Evolutionary conservation across 1,284 basidiomycete genomes (phyloP), one percentile per base, ranked within the genome.

Genomic region (Pterula multifida): DNA sequence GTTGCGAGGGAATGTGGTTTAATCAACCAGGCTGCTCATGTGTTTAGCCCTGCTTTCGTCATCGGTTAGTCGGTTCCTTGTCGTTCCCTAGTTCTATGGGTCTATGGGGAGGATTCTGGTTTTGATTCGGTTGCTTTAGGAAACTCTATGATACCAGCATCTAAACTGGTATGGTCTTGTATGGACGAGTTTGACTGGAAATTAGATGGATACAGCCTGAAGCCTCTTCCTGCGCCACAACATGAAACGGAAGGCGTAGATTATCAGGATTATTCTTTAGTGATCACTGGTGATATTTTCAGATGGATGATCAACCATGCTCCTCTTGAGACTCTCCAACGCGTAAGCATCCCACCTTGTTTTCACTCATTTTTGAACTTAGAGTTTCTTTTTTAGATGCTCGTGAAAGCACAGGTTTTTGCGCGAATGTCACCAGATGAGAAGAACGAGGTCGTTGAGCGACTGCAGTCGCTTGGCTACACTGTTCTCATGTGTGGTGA

Each of bases 371-470:
- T 19, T 21, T 11, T 45, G 50, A 19, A 6, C 24, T 42, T 45
- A 36, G 55, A 24, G 47, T 49, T 19, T 4, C 24, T 23, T 49
- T 25, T 23, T 35, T 55, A 95, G 90, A 95, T 98, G 92, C 81
- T 99, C n/a, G 90, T 98, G 53, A 96, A 97, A 67, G 83, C 94
- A 2, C 90, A 96, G 61, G 87, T 98, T 49, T 99, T 95, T 63
- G 94, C 96, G 6, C 81, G 96, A 23, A 98, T 99, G 96, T 98
- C 95, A 15, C 96, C 96, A 0, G 96, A 98, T 65, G 96, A 98
- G 70, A 99, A 99, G 71, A 96, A 98, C 60, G 96, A 99, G 64
- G 81, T 98, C 17, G 90, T 99, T 36, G 95, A 98, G 63, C 81
- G 94, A 2, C 73, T 99, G 21, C 96, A 98, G 63, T 72, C 78